phyloP scores from a whole-genome alignment of 192 early-diverging fungal genomes.

The Coemansia sp. region DNA sequence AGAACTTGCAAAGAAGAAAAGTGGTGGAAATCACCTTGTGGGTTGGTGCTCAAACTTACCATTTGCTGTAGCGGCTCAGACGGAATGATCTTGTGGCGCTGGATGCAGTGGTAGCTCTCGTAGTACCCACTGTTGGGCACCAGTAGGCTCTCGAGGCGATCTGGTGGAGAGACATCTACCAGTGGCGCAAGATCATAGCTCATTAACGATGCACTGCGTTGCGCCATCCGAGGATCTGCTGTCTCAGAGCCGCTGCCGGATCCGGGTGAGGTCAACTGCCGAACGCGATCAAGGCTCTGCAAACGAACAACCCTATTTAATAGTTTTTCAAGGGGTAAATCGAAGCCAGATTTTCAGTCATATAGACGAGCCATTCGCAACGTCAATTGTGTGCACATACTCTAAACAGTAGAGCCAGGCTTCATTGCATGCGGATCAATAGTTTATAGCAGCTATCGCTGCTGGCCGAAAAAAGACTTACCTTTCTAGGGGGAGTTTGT shows the following conservation, averaged over 20 bases:
- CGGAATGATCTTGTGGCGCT: constrained; percentile 50
- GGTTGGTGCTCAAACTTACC: constrained; percentile 24
- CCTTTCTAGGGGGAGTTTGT: constrained; percentile 43
- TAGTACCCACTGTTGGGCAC: constrained; percentile 44
- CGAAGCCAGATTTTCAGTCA: neutral
- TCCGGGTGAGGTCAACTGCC: constrained; percentile 11
- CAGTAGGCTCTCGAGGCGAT: constrained; percentile 33
- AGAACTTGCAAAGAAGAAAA: neutral
- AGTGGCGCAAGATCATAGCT: constrained; percentile 19
- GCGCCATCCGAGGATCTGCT: constrained; percentile 10
- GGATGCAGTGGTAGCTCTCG: constrained; percentile 42
- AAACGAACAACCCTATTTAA: constrained; percentile 36
- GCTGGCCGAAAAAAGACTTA: constrained; percentile 10
- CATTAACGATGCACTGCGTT: neutral
- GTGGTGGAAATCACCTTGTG: neutral
- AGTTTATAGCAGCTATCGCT: neutral
- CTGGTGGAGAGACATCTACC: constrained; percentile 19
- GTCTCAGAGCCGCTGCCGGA: constrained; percentile 5
- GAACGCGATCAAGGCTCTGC: constrained; percentile 30
- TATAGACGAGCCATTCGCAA: neutral
- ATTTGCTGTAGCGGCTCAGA: constrained; percentile 38
- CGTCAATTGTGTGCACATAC: neutral
- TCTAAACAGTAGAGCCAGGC: neutral
- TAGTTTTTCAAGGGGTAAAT: neutral
- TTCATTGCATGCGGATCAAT: neutral